phyloP scores from a whole-genome alignment of 306 rosid species.

The Quercus mongolica region DNA sequence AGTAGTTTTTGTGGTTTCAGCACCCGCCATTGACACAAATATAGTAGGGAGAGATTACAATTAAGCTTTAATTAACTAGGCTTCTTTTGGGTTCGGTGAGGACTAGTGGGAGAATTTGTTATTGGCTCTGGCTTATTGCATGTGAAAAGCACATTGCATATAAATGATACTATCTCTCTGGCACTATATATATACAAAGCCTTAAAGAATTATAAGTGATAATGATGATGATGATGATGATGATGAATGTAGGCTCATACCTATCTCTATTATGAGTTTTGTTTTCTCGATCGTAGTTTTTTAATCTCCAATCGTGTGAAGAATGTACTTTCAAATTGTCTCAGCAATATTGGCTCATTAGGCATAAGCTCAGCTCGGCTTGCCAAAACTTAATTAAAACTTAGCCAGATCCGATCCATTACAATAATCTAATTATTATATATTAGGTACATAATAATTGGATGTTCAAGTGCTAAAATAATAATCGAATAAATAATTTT shows the following conservation, averaged over 20 bases:
- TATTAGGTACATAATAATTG: too few relatives aligned
- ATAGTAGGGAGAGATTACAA: neutral
- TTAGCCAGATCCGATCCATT: too few relatives aligned
- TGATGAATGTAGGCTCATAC: slow-evolving; percentile 25
- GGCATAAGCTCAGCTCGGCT: neutral
- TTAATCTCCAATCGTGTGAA: slow-evolving; percentile 20
- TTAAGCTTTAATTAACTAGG: slow-evolving; percentile 1
- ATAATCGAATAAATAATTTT: too few relatives aligned
- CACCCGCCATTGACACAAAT: slow-evolving; percentile 45
- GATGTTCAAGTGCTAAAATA: too few relatives aligned
- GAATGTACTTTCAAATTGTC: slow-evolving; percentile 36
- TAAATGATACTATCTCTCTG: slow-evolving; percentile 9
- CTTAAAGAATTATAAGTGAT: slow-evolving; percentile 21
- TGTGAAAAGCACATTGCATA: slow-evolving; percentile 6
- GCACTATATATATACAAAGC: slow-evolving; percentile 30
- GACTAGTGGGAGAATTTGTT: neutral
- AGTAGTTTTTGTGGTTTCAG: slow-evolving; percentile 44
- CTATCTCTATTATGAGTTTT: slow-evolving; percentile 30
- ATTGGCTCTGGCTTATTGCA: slow-evolving; percentile 1
- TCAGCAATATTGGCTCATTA: neutral
- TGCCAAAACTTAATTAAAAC: neutral
- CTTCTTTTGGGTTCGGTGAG: neutral
- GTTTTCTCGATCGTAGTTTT: neutral
- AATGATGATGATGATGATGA: too few relatives aligned
- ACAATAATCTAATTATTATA: too few relatives aligned